These are phyloP conservation scores for Pezicula rhizophila DNA, from an alignment of 2,329 filamentous ascomycete genomes.

Conservation along the genomic window DNA sequence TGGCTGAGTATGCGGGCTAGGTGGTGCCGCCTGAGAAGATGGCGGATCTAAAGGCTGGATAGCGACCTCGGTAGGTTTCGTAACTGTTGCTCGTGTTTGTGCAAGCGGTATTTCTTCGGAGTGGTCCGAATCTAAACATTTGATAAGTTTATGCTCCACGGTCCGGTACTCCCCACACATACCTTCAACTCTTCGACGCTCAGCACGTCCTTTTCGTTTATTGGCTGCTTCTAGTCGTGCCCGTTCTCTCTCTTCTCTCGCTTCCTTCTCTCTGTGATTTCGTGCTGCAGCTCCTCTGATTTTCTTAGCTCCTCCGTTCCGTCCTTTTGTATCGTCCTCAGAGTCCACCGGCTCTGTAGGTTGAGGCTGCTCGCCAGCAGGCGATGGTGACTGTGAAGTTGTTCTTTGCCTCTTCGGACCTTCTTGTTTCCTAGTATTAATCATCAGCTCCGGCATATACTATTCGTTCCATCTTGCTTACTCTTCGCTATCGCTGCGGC, in stretches of 20 bases:
- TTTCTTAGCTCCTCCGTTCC: constrained; percentile 51
- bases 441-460: constrained; percentile 15
- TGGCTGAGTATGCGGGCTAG: constrained; percentile 38
- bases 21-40: constrained; percentile 36
- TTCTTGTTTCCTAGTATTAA: constrained; percentile 55
- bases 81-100: constrained; percentile 26
- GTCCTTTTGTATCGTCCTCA: constrained; percentile 57
- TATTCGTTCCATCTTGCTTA: constrained; percentile 44
- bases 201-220: constrained; percentile 76
- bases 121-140: constrained; percentile 59
- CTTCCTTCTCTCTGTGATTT: constrained; percentile 55
- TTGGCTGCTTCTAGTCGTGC: constrained; percentile 68
- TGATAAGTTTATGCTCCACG: constrained; percentile 29
- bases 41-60: constrained; percentile 33
- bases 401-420: constrained; percentile 79
- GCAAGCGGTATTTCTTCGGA: constrained; percentile 60
- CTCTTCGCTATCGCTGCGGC: constrained; percentile 90
- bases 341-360: constrained; percentile 55
- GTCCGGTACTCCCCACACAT: constrained; percentile 22
- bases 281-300: constrained; percentile 50
- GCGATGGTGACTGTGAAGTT: constrained; percentile 65
- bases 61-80: constrained; percentile 24
- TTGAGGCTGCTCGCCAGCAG: constrained; percentile 42
- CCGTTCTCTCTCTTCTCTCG: constrained; percentile 69
- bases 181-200: constrained; percentile 78